Evolutionary conservation across 2,329 filamentous ascomycete species (phyloP).

Genomic region (Gaeumannomyces sp.): DNA sequence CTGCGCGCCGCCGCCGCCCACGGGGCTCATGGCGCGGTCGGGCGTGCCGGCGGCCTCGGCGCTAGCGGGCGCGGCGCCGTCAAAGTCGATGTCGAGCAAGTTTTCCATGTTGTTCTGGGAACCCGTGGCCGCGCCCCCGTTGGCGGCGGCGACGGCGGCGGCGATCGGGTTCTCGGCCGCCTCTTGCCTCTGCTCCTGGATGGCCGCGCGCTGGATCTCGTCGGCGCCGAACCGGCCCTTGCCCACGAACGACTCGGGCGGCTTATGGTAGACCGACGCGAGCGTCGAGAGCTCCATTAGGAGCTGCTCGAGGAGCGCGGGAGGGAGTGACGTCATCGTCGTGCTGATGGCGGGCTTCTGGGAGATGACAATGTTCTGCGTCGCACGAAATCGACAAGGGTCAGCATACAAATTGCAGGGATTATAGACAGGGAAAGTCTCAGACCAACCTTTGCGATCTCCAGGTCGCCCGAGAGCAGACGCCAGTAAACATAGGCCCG

Average conservation of each 20-base stretch:
- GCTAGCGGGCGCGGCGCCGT: constrained; percentile 87
- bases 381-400: background rate
- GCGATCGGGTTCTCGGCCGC: constrained; percentile 91
- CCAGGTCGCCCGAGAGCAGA: constrained; percentile 82
- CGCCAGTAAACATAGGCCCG: constrained; percentile 98
- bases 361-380: constrained; percentile 79
- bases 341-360: constrained; percentile 91
- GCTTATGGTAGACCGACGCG: constrained; percentile 97
- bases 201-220: constrained; percentile 88
- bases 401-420: background rate
- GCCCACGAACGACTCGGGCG: constrained; percentile 94
- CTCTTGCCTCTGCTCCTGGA: constrained; percentile 92
- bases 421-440: background rate
- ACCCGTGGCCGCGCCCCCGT: constrained; percentile 40
- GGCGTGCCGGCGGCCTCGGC: constrained; percentile 63
- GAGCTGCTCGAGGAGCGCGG: constrained; percentile 80
- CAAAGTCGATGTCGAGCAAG: constrained; percentile 65
- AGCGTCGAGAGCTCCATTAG: constrained; percentile 87
- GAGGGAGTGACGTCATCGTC: constrained; percentile 85
- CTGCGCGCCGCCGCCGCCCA: constrained; percentile 20
- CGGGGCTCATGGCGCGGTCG: constrained; percentile 61
- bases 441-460: constrained; percentile 69
- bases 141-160: constrained; percentile 68
- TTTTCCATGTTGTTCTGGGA: constrained; percentile 83
- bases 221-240: constrained; percentile 91